These are phyloP conservation scores for Diplodia corticola DNA, from an alignment of 2,329 filamentous ascomycete genomes.

Conservation along the genomic window DNA sequence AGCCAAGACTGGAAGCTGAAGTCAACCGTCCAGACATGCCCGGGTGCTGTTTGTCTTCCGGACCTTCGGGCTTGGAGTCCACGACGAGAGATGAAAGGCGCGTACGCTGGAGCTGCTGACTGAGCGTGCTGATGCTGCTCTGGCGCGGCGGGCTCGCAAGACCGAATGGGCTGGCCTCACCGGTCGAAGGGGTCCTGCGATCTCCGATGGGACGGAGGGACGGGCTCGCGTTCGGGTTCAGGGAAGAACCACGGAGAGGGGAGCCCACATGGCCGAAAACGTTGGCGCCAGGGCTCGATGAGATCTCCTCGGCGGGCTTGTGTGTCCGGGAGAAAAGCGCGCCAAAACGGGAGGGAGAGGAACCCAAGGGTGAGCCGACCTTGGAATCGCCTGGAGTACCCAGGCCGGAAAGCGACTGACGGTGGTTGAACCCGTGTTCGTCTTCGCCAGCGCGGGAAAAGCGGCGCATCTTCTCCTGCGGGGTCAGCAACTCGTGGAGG, in stretches of 20 bases:
- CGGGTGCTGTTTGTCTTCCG: conserved; percentile 57
- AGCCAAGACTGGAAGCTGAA: conserved; percentile 36
- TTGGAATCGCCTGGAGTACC: conserved; percentile 48
- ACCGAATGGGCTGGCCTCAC: conserved; percentile 50
- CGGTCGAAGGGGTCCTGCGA: conserved; percentile 45
- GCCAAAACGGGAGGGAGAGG: conserved; percentile 64
- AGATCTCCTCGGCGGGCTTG: conserved; percentile 48
- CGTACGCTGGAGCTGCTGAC: conserved; percentile 55
- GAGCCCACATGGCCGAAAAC: conserved; percentile 65
- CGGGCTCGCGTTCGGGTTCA: conserved; percentile 53
- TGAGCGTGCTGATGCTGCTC: conserved; percentile 62
- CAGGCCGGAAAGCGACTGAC: conserved; percentile 51
- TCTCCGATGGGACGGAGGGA: conserved; percentile 51
- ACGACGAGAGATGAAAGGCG: conserved; percentile 38
- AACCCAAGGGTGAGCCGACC: conserved; percentile 55
- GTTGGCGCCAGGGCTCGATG: conserved; percentile 41
- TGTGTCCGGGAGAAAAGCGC: conserved; percentile 57
- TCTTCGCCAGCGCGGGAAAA: conserved; percentile 60
- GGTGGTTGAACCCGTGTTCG: conserved; percentile 45
- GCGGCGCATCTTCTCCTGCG: conserved; percentile 61
- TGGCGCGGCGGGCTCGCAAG: conserved; percentile 58
- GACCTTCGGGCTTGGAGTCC: conserved; percentile 28
- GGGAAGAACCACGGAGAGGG: conserved; percentile 62
- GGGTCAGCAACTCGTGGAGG: conserved; percentile 63
- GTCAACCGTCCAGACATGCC: conserved; percentile 56